phyloP scores from a whole-genome alignment of 106 monocot genomes.

The Xerophyta viscosa region DNA sequence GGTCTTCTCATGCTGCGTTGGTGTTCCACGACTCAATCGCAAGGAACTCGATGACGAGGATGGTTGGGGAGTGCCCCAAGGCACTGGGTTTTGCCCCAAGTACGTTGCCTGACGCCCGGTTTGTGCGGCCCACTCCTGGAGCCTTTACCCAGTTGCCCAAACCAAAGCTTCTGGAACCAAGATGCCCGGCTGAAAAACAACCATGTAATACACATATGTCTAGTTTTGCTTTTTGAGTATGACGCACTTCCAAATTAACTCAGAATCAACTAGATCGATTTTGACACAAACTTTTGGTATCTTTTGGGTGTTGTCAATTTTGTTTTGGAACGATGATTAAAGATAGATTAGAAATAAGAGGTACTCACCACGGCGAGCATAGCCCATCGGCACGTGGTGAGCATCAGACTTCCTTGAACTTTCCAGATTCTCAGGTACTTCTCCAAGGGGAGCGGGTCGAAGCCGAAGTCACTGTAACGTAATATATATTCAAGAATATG shows the following conservation, averaged over 20 bases:
- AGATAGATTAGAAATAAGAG: not conserved
- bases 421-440: constrained; percentile 86
- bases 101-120: constrained; percentile 88
- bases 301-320: too few species aligned
- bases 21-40: constrained; percentile 88
- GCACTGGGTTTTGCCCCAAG: constrained; percentile 88
- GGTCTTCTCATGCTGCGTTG: constrained; percentile 95
- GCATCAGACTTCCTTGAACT: constrained; percentile 90
- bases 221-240: too few species aligned
- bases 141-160: constrained; percentile 96
- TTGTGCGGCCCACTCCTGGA: constrained; percentile 87
- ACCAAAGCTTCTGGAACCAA: constrained; percentile 85
- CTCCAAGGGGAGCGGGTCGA: constrained; percentile 78
- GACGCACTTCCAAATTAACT: too few species aligned
- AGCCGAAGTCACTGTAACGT: constrained; percentile 96
- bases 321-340: too few species aligned
- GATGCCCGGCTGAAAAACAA: constrained; percentile 53
- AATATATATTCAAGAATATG: too few species aligned
- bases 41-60: constrained; percentile 76
- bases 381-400: constrained; percentile 93
- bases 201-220: not conserved
- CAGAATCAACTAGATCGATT: not conserved
- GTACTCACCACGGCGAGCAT: constrained; percentile 85
- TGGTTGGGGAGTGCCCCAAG: constrained; percentile 92
- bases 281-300: too few species aligned